A percentile compares a stretch with the other conserved stretches of the same genome.
Evolutionary conservation across 257 asterid genomes (phyloP).

Genomic region (Nicotiana attenuata): DNA sequence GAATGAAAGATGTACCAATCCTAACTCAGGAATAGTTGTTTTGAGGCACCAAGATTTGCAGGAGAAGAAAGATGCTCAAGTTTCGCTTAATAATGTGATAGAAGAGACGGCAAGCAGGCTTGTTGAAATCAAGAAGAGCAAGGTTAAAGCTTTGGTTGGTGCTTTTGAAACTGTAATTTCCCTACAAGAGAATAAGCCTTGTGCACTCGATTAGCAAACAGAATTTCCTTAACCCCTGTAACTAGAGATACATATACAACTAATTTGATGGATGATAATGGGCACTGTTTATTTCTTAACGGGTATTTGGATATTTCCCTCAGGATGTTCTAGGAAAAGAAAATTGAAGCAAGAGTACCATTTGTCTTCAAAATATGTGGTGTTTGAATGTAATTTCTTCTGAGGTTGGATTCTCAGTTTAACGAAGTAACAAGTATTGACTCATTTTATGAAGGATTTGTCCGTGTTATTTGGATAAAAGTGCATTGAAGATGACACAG

Average conservation of each 20-base stretch:
- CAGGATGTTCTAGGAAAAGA: too few relatives aligned
- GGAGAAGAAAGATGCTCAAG: constrained; percentile 34
- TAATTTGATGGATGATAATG: not conserved
- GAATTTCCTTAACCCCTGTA: not conserved
- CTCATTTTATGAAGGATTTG: too few relatives aligned
- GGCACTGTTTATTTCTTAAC: not conserved
- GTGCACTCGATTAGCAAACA: not conserved
- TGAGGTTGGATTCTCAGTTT: too few relatives aligned
- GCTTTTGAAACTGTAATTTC: constrained; percentile 33
- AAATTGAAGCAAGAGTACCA: too few relatives aligned
- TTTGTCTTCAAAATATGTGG: too few relatives aligned
- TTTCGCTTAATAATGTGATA: constrained; percentile 22
- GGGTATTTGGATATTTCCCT: not conserved
- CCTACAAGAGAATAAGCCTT: constrained; percentile 35
- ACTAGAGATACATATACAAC: not conserved
- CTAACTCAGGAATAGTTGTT: constrained; percentile 16
- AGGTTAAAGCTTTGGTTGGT: constrained; percentile 44
- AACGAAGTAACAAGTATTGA: too few relatives aligned
- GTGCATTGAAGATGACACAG: not conserved
- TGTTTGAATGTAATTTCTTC: too few relatives aligned
- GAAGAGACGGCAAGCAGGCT: constrained; percentile 36
- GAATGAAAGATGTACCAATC: constrained; percentile 1
- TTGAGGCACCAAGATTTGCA: constrained; percentile 38
- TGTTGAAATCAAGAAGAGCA: constrained; percentile 49
- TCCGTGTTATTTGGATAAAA: not conserved